phyloP scores from a whole-genome alignment of 169 alveolate genomes.

The Plasmodium coatneyi region DNA sequence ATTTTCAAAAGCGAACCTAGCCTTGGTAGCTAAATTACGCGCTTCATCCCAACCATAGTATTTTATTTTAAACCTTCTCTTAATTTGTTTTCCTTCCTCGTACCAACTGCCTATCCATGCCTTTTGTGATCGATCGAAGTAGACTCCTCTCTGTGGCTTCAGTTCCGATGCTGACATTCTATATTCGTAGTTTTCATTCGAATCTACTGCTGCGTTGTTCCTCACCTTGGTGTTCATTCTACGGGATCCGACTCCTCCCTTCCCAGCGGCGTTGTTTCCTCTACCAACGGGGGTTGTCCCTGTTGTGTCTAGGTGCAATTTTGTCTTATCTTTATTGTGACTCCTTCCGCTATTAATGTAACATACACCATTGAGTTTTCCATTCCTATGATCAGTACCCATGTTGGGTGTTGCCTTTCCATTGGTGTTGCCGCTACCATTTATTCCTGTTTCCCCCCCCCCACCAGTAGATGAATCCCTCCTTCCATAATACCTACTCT shows the following conservation, averaged over 20 bases:
- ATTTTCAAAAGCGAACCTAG: conserved; percentile 65
- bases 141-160: conserved; percentile 75
- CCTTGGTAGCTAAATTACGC: conserved; percentile 53
- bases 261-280: not conserved
- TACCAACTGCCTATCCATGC: conserved; percentile 78
- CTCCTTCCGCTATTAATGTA: not conserved
- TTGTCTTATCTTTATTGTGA: conserved; percentile 1
- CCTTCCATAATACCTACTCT: conserved; percentile 18
- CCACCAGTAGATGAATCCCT: not conserved
- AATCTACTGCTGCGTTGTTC: not conserved
- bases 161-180: conserved; percentile 18
- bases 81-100: conserved; percentile 75
- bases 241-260: not conserved
- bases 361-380: not conserved
- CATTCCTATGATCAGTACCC: not conserved
- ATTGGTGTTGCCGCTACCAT: not conserved
- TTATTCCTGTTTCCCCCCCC: not conserved
- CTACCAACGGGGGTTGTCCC: not conserved
- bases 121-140: conserved; percentile 68
- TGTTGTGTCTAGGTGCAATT: not conserved
- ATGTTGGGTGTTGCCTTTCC: not conserved
- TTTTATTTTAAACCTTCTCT: conserved; percentile 53
- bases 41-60: conserved; percentile 77
- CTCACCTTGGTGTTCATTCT: not conserved
- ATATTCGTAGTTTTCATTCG: conserved; percentile 31